Conservation (phyloP, 2,329 filamentous ascomycete genomes). For the Talaromyces sp. region DNA sequence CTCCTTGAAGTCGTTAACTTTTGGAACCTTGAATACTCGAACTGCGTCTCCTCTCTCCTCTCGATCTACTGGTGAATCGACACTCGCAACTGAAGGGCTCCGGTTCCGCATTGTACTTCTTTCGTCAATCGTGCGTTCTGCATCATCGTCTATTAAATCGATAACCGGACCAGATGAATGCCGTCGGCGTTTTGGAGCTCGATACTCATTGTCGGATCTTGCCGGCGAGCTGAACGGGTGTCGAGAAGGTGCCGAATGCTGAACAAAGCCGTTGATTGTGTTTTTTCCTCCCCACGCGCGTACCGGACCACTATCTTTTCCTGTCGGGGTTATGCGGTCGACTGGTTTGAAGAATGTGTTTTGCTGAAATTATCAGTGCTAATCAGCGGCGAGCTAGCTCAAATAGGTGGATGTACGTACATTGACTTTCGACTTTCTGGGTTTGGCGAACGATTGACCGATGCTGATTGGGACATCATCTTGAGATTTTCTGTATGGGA, state of each 20-base stretch:
- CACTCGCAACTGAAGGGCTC: slow-evolving; percentile 25
- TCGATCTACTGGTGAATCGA: neutral
- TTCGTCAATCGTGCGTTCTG: slow-evolving; percentile 14
- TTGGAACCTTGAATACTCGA: neutral
- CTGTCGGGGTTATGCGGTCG: slow-evolving; percentile 3
- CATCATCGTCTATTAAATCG: slow-evolving; percentile 24
- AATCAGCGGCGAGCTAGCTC: neutral
- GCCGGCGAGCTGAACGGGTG: slow-evolving; percentile 18
- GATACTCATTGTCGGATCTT: slow-evolving; percentile 21
- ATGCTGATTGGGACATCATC: slow-evolving; percentile 29
- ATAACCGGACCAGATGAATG: slow-evolving; percentile 20
- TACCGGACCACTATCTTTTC: slow-evolving; percentile 33
- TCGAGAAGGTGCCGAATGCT: slow-evolving; percentile 3
- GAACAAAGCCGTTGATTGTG: neutral
- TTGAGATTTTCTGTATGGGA: slow-evolving; percentile 19
- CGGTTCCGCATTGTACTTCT: slow-evolving; percentile 14
- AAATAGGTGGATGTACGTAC: neutral
- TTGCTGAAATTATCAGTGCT: slow-evolving; percentile 11
- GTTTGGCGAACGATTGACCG: slow-evolving; percentile 23
- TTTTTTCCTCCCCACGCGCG: slow-evolving; percentile 26
- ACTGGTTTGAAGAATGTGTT: neutral
- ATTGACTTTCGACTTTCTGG: slow-evolving; percentile 20
- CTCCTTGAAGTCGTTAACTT: neutral
- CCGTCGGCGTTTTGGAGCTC: slow-evolving; percentile 31
- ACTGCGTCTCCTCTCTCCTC: neutral